Base-by-base conservation (phyloP, 78 protist species). In the Cavenderia fasciculata region DNA sequence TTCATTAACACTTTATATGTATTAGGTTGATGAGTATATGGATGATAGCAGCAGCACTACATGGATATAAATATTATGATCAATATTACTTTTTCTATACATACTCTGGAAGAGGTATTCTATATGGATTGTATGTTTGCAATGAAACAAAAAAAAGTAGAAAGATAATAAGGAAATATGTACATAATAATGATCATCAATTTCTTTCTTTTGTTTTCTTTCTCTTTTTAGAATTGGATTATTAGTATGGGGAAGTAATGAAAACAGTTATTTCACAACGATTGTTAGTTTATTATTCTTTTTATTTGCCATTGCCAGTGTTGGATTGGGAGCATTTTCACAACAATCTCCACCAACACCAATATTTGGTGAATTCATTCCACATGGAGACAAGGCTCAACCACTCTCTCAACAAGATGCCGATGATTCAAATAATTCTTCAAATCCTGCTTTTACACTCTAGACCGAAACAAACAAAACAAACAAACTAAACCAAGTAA, bases 1-100 rank as follows among this genome's bases (percentile, higher is more conserved):
- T 2, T 47, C 34, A 4, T 8, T 44, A 21, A 0, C 29, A 33
- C 14, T 4, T 47, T n/a, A 3, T 1, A 31, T 54, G 44, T 49
- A 29, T 7, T 38, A 51, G 79, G 2, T 29, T 73, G 2, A 23
- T 73, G 38, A 73, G 68, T 54, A 21, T 73, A 21, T 73, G 82
- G 82, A 54, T 73, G 51, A 23, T 73, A 34, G 49, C 54, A 19
- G 54, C 82, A 54, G 69, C 51, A 19, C 31, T 54, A 49, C 66
- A 73, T 73, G 82, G 82, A 54, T 49, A 66, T 43, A 57, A 59
- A 38, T 41, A 38, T 54, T 73, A 54, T 54, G 66, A 51, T 27
- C 82, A 73, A 73, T 73, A 73, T 54, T 73, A 73, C 54, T 73
- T 73, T 54, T 54, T 73, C 69, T 73, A 73, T 19, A 73, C 82